These are phyloP conservation scores for Hypocreales sp. DNA, from an alignment of 2,329 filamentous ascomycete species.

Conservation along the genomic window DNA sequence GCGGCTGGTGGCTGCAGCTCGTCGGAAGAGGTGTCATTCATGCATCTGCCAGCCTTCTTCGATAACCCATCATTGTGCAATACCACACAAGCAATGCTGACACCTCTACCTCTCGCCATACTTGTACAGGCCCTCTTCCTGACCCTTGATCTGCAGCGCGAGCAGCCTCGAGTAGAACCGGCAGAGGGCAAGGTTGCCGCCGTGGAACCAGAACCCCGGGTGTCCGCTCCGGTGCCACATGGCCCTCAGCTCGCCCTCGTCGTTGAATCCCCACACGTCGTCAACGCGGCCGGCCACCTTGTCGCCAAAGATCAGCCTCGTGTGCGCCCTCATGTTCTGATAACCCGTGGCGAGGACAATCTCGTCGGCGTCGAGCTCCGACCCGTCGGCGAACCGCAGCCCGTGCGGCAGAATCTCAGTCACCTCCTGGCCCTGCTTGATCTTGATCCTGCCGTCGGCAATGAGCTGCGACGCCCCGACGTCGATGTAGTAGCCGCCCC, in stretches of 20 bases:
- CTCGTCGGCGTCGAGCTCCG: conserved; percentile 42
- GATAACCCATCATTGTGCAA: no score
- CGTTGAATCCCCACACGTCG: conserved; percentile 48
- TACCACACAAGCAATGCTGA: no score
- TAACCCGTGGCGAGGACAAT: conserved; percentile 51
- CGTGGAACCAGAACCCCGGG: conserved; percentile 50
- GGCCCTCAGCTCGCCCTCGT: conserved; percentile 37
- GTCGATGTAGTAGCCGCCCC: conserved; percentile 58
- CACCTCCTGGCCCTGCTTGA: conserved; percentile 44
- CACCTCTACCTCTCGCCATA: conserved; percentile 17
- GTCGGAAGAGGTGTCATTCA: no score
- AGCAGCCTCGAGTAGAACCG: conserved; percentile 41
- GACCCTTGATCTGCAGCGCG: conserved; percentile 35
- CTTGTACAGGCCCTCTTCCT: conserved; percentile 20
- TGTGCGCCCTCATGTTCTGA: conserved; percentile 51
- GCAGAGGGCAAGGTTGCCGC: conserved; percentile 47
- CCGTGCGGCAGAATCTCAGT: conserved; percentile 28
- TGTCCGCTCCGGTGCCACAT: conserved; percentile 47
- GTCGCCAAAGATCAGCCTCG: conserved; percentile 45
- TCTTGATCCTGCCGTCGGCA: conserved; percentile 45
- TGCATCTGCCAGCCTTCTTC: no score
- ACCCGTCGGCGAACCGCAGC: conserved; percentile 35
- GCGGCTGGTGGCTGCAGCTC: no score
- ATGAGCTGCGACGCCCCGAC: conserved; percentile 49
- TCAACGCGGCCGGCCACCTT: conserved; percentile 39